Evolutionary conservation across 2,329 filamentous ascomycete species (phyloP).

Genomic region (Zymoseptoria ardabiliae): DNA sequence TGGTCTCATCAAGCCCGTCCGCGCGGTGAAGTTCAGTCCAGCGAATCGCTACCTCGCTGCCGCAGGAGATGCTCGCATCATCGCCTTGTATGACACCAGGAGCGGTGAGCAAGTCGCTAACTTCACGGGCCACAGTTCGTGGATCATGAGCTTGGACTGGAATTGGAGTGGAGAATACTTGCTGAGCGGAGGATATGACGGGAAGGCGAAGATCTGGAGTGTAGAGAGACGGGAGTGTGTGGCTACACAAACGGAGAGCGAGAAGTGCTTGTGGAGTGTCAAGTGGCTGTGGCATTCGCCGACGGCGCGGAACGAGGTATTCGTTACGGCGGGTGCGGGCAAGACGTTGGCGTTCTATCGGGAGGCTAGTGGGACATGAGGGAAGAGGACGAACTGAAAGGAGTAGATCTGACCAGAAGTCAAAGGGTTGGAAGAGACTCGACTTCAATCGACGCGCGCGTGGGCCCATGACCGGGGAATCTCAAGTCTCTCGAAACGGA

Average conservation of each 20-base stretch:
- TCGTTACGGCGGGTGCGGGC: slow-evolving; percentile 72
- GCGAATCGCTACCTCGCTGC: slow-evolving; percentile 77
- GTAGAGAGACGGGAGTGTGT: slow-evolving; percentile 78
- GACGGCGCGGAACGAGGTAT: slow-evolving; percentile 54
- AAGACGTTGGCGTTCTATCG: slow-evolving; percentile 73
- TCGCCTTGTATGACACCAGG: slow-evolving; percentile 84
- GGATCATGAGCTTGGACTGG: slow-evolving; percentile 90
- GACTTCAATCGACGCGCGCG: too few species aligned
- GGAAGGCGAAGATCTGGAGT: slow-evolving; percentile 94
- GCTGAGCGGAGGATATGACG: slow-evolving; percentile 75
- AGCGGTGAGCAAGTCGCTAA: slow-evolving; percentile 91
- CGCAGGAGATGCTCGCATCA: slow-evolving; percentile 79
- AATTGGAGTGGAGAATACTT: slow-evolving; percentile 88
- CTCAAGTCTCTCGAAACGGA: too few species aligned
- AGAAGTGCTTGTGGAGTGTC: slow-evolving; percentile 71
- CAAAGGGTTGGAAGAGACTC: too few species aligned
- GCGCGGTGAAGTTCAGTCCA: slow-evolving; percentile 81
- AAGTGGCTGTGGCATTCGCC: slow-evolving; percentile 70
- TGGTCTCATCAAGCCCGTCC: slow-evolving; percentile 82
- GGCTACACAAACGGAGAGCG: slow-evolving; percentile 86
- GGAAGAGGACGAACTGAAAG: too few species aligned
- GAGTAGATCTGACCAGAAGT: too few species aligned
- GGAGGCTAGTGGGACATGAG: slow-evolving; percentile 65
- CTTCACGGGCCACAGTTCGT: slow-evolving; percentile 69
- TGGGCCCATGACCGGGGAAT: too few species aligned